A percentile compares a stretch with the other conserved stretches of the same genome.
These are phyloP conservation scores for Trichophyton verrucosum DNA, from an alignment of 2,329 filamentous ascomycete genomes.

Conservation along the genomic window DNA sequence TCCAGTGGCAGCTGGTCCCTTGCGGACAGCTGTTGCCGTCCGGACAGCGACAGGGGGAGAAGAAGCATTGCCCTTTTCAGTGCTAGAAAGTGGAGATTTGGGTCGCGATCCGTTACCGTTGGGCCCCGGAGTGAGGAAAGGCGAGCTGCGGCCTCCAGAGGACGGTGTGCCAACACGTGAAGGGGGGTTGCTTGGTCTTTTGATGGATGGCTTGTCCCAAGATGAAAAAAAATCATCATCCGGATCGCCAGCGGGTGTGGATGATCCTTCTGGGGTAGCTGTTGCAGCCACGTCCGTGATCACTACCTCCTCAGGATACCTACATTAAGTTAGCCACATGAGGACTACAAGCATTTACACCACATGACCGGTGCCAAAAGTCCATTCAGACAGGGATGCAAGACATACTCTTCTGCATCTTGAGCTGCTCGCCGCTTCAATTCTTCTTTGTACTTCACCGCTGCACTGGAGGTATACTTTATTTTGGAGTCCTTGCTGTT, in stretches of 20 bases:
- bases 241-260: slow-evolving; percentile 67
- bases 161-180: slow-evolving; percentile 82
- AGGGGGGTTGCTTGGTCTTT: slow-evolving; percentile 84
- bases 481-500: slow-evolving; percentile 94
- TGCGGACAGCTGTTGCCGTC: slow-evolving; percentile 69
- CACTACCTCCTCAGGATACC: slow-evolving; percentile 73
- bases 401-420: slow-evolving; percentile 68
- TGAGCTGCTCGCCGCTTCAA: slow-evolving; percentile 70
- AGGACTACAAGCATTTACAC: not conserved
- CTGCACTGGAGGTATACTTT: slow-evolving; percentile 90
- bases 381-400: not conserved
- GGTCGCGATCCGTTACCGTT: slow-evolving; percentile 63
- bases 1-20: slow-evolving; percentile 50
- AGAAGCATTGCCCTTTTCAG: slow-evolving; percentile 40
- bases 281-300: slow-evolving; percentile 60
- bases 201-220: slow-evolving; percentile 96
- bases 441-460: slow-evolving; percentile 96
- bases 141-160: slow-evolving; percentile 72
- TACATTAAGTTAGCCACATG: slow-evolving; percentile 27
- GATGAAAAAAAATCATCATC: slow-evolving; percentile 97
- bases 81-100: slow-evolving; percentile 62
- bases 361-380: not conserved
- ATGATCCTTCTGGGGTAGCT: slow-evolving; percentile 49
- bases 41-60: slow-evolving; percentile 53
- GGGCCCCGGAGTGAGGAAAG: slow-evolving; percentile 63